A percentile compares a stretch with the other conserved stretches of the same genome.
These are phyloP conservation scores for Endocarpon pusillum DNA, from an alignment of 495 filamentous ascomycete genomes.

Conservation along the genomic window DNA sequence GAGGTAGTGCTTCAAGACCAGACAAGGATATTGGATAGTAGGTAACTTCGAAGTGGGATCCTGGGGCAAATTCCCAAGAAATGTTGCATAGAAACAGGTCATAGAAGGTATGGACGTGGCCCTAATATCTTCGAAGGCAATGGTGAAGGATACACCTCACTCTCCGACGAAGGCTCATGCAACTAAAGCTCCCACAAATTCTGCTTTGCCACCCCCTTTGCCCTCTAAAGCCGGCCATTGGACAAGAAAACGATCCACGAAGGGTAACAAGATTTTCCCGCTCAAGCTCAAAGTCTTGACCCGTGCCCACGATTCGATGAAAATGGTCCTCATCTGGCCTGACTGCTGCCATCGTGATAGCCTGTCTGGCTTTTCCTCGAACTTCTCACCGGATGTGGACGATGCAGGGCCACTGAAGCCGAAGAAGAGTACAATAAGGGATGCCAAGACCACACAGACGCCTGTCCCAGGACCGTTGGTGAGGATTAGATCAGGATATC, in stretches of 20 bases:
- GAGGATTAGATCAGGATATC: slow-evolving; percentile 55
- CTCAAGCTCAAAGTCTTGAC: slow-evolving; percentile 64
- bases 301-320: slow-evolving; percentile 83
- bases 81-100: no score
- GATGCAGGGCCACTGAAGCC: slow-evolving; percentile 20
- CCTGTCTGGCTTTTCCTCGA: no score
- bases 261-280: slow-evolving; percentile 47
- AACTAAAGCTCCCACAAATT: slow-evolving; percentile 30
- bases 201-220: slow-evolving; percentile 25
- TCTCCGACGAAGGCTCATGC: no score
- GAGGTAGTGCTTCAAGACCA: slow-evolving; percentile 25
- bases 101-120: no score
- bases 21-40: no score
- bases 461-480: slow-evolving; percentile 82
- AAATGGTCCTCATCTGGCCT: slow-evolving; percentile 51
- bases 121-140: no score
- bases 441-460: slow-evolving; percentile 58
- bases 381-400: neutral
- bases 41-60: no score
- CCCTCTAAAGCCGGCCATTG: slow-evolving; percentile 48
- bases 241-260: slow-evolving; percentile 57
- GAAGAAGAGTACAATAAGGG: slow-evolving; percentile 47
- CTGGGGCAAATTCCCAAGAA: no score
- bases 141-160: no score
- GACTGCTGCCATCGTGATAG: slow-evolving; percentile 3